phyloP scores from a whole-genome alignment of 306 rosid genomes.

The Prunus fruticosa region DNA sequence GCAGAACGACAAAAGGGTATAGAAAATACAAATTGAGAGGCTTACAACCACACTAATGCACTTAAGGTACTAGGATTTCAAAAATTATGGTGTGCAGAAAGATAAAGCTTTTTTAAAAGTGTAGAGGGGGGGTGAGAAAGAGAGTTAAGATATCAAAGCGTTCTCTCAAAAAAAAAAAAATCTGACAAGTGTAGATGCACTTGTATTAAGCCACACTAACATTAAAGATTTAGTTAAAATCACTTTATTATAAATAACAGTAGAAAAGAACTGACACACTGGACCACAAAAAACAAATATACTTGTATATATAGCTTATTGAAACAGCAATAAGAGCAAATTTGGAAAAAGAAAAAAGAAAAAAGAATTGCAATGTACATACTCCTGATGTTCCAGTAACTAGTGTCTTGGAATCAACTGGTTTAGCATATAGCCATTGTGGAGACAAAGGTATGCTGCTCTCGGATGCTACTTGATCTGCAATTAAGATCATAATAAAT shows the following conservation, averaged over 20 bases:
- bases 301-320: neutral
- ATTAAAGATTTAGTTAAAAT: neutral
- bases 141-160: neutral
- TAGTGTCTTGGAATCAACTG: slow-evolving; percentile 47
- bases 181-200: neutral
- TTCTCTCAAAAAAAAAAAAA: neutral
- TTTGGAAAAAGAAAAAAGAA: neutral
- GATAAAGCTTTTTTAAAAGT: neutral
- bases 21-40: neutral
- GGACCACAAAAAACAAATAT: neutral
- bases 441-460: slow-evolving; percentile 68
- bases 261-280: neutral
- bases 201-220: neutral
- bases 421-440: slow-evolving; percentile 72
- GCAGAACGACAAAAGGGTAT: neutral
- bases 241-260: too few species aligned
- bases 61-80: neutral
- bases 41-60: neutral
- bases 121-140: neutral
- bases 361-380: slow-evolving; percentile 15
- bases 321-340: neutral
- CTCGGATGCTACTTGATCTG: slow-evolving; percentile 59
- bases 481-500: slow-evolving; percentile 11
- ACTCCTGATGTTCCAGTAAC: slow-evolving; percentile 45
- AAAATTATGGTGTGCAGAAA: neutral